Evolutionary conservation across 2,329 filamentous ascomycete species (phyloP).

Genomic region (Cryphonectria parasitica): DNA sequence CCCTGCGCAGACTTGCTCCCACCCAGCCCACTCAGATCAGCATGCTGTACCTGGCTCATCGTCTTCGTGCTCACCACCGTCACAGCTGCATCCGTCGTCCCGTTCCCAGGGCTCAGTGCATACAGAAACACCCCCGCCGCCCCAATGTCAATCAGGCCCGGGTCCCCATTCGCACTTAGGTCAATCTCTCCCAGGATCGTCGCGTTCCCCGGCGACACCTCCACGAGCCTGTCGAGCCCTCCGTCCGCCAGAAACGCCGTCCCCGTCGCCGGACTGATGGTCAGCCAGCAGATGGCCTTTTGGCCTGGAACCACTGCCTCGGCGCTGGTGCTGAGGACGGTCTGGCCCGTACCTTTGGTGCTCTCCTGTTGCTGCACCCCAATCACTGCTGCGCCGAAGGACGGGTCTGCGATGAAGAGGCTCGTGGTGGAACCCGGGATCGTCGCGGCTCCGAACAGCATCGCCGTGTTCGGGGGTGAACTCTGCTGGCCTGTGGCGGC

Average conservation of each 20-base stretch:
- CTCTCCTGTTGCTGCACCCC: conserved; percentile 35
- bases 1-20: conserved; percentile 38
- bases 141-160: conserved; percentile 59
- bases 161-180: conserved; percentile 49
- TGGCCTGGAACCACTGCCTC: conserved; percentile 53
- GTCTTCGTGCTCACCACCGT: conserved; percentile 42
- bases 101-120: conserved; percentile 58
- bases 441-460: conserved; percentile 55
- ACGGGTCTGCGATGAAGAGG: conserved; percentile 61
- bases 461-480: conserved; percentile 58
- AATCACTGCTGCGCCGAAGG: conserved; percentile 59
- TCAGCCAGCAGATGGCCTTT: conserved; percentile 61
- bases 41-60: conserved; percentile 40
- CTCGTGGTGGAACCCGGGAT: conserved; percentile 49
- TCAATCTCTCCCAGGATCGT: conserved; percentile 49
- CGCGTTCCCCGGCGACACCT: conserved; percentile 57
- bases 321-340: conserved; percentile 46
- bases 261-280: conserved; percentile 50
- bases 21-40: conserved; percentile 35
- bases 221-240: conserved; percentile 54
- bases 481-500: conserved; percentile 38
- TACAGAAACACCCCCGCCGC: conserved; percentile 61
- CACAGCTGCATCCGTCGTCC: conserved; percentile 42
- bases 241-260: conserved; percentile 65
- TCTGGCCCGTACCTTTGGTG: conserved; percentile 37